Evolutionary conservation across 2,329 filamentous ascomycete genomes (phyloP).

Genomic region (Aschersonia sp.): DNA sequence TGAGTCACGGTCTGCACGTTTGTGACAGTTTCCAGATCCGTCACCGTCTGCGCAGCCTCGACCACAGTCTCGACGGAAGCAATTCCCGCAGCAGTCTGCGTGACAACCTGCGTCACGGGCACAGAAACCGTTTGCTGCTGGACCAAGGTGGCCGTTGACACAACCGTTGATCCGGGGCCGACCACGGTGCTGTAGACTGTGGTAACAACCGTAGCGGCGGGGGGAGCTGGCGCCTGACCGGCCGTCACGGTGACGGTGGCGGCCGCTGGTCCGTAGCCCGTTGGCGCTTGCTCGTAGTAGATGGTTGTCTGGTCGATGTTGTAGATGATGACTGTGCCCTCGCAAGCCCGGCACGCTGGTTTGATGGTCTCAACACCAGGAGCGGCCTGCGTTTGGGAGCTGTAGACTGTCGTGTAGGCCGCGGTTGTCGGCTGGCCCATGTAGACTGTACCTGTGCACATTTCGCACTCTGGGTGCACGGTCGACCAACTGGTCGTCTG

Average conservation of each 20-base stretch:
- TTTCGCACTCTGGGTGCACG: neutral
- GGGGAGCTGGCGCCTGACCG: neutral
- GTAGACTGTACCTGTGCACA: slow-evolving; percentile 1
- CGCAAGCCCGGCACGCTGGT: slow-evolving; percentile 1
- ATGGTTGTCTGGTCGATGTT: slow-evolving; percentile 1
- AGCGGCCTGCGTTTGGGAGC: neutral
- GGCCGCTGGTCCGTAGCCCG: neutral
- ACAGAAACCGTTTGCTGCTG: neutral
- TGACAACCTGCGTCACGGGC: no score
- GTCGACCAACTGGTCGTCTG: slow-evolving; percentile 1
- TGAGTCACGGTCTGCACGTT: no score
- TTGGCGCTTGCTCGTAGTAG: neutral
- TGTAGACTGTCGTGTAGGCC: neutral
- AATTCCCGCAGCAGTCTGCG: no score
- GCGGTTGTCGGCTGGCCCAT: neutral
- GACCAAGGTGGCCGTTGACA: neutral
- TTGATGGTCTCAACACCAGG: slow-evolving; percentile 1
- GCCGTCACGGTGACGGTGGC: neutral
- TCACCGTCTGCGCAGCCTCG: no score
- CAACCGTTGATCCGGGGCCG: neutral
- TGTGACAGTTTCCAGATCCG: no score
- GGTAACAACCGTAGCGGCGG: neutral
- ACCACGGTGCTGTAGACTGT: neutral
- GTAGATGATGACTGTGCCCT: slow-evolving; percentile 2
- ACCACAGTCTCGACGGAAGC: no score